A percentile compares a stretch with the other conserved stretches of the same genome.
These are phyloP conservation scores for Verbena officinalis DNA, from an alignment of 257 asterid species.

Conservation along the genomic window DNA sequence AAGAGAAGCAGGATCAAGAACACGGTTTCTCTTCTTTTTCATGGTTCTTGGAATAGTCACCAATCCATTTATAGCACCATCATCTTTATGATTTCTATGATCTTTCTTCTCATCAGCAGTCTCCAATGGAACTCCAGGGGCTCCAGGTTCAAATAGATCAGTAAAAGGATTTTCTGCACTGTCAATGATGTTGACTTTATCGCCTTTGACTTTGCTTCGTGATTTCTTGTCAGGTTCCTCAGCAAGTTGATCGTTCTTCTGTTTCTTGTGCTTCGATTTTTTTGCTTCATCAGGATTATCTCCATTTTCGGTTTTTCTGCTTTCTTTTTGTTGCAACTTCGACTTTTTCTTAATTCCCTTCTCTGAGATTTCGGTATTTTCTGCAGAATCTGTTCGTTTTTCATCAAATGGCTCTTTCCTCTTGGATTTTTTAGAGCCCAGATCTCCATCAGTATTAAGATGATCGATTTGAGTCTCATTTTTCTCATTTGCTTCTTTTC, in stretches of 20 bases:
- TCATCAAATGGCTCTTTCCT: constrained; percentile 34
- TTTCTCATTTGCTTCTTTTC: constrained; percentile 44
- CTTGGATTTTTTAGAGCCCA: constrained; percentile 36
- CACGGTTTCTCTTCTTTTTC: constrained; percentile 45
- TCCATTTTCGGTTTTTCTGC: constrained; percentile 15
- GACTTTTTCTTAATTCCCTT: constrained; percentile 39
- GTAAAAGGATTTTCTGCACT: constrained; percentile 62
- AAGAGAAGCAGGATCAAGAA: constrained; percentile 38
- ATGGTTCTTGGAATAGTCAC: constrained; percentile 35
- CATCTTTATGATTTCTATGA: constrained; percentile 24
- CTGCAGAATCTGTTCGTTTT: constrained; percentile 25
- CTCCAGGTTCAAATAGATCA: constrained; percentile 46
- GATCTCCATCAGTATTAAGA: constrained; percentile 26
- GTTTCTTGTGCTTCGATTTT: constrained; percentile 47
- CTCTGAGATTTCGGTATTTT: constrained; percentile 31
- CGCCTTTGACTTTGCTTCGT: constrained; percentile 38
- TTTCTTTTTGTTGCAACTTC: constrained; percentile 33
- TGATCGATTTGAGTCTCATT: constrained; percentile 24
- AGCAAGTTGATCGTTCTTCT: constrained; percentile 27
- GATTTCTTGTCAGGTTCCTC: constrained; percentile 40
- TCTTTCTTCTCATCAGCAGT: constrained; percentile 26
- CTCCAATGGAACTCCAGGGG: constrained; percentile 22
- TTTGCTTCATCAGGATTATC: constrained; percentile 34
- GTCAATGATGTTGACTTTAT: constrained; percentile 44
- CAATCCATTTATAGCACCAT: constrained; percentile 41